Evolutionary conservation across 176 grass and related monocot genomes (phyloP).

Genomic region (Alopecurus myosuroides): DNA sequence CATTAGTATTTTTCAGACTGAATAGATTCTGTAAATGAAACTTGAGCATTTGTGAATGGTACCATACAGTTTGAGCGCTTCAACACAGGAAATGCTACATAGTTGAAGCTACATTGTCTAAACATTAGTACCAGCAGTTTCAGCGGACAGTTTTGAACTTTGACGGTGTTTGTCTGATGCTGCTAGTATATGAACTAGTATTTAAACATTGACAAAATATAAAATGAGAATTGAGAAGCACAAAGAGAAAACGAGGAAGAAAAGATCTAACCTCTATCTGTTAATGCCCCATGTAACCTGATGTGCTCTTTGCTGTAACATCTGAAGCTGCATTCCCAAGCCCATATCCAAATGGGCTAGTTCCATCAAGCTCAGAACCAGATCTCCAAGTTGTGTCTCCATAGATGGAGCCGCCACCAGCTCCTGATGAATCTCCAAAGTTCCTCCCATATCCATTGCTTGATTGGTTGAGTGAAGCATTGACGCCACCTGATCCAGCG

Average conservation of each 20-base stretch:
- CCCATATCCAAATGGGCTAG: conserved; percentile 67
- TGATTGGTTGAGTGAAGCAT: conserved; percentile 54
- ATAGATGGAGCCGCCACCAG: conserved; percentile 60
- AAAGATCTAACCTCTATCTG: conserved; percentile 61
- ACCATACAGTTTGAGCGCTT: background rate
- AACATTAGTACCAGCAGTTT: background rate
- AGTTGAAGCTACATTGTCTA: conserved; percentile 17
- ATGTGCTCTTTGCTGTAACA: conserved; percentile 52
- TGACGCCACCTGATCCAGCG: conserved; percentile 43
- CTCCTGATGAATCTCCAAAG: conserved; percentile 56
- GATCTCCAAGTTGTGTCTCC: conserved; percentile 71
- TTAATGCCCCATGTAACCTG: conserved; percentile 67
- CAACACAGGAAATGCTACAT: background rate
- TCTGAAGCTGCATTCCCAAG: conserved; percentile 59
- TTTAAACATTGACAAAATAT: background rate
- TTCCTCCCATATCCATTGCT: conserved; percentile 64
- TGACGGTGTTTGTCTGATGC: background rate
- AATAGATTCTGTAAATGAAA: background rate
- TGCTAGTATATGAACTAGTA: background rate
- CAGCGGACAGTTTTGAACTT: background rate
- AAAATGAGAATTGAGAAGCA: background rate
- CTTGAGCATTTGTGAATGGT: background rate
- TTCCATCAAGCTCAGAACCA: conserved; percentile 66
- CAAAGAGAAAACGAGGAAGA: conserved; percentile 13
- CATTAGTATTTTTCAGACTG: background rate